Conservation (phyloP, 805 yeast species). For the Metahyphopichia silvanorum region DNA sequence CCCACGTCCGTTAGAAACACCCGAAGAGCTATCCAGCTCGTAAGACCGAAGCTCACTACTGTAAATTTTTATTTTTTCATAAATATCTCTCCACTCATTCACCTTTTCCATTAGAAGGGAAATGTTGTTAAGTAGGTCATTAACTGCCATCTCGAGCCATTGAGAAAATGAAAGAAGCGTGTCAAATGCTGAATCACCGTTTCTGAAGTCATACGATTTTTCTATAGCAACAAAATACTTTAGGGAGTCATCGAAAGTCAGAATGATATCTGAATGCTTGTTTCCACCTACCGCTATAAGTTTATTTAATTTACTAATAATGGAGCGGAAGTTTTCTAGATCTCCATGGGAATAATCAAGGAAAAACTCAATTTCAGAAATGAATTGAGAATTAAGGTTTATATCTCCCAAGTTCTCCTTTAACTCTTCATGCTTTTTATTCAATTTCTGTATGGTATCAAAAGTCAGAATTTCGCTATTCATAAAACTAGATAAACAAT, state of each 20-base stretch:
- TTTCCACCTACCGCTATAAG: conserved; percentile 27
- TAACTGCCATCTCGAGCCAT: conserved; percentile 22
- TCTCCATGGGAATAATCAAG: conserved; percentile 45
- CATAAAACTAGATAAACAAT: conserved; percentile 7
- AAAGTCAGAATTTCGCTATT: conserved; percentile 25
- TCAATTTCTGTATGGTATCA: conserved; percentile 26
- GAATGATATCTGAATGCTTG: conserved; percentile 30
- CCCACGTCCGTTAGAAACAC: no score
- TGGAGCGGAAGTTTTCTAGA: conserved; percentile 24
- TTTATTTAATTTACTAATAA: conserved; percentile 34
- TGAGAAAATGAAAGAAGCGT: conserved; percentile 9
- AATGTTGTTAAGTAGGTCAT: conserved; percentile 22
- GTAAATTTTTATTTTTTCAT: conserved; percentile 20
- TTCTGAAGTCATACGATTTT: neutral
- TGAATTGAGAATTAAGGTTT: conserved; percentile 15
- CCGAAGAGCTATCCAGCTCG: no score
- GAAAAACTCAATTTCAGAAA: conserved; percentile 45
- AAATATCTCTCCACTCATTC: conserved; percentile 28
- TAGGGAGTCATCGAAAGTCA: conserved; percentile 14
- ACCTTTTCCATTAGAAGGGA: conserved; percentile 18
- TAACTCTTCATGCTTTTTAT: conserved; percentile 14
- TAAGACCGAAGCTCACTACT: conserved; percentile 30
- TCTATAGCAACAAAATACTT: neutral
- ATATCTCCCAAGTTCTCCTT: conserved; percentile 22
- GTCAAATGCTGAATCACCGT: neutral